Evolutionary conservation across 148 eudicot genomes (phyloP).

Genomic region (Vaccinium corymbosum): DNA sequence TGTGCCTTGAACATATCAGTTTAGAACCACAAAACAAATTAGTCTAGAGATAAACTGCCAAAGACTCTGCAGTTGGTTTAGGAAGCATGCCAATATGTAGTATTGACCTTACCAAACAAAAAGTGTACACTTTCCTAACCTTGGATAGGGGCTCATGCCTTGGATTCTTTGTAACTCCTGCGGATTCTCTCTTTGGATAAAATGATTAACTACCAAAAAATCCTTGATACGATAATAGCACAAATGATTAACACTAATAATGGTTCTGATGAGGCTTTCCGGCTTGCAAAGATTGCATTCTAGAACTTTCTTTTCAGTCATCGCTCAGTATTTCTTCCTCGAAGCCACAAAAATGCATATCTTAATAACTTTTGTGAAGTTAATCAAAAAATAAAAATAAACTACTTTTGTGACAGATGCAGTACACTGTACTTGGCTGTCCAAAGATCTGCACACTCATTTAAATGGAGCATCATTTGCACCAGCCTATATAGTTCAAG

Average conservation of each 20-base stretch:
- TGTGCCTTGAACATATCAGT: neutral
- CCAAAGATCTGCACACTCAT: neutral
- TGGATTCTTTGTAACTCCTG: too few species aligned
- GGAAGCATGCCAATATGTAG: neutral
- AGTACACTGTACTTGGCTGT: neutral
- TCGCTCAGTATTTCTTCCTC: neutral
- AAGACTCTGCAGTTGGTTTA: neutral
- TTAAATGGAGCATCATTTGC: neutral
- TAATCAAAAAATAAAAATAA: too few species aligned
- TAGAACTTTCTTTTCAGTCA: neutral
- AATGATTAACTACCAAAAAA: too few species aligned
- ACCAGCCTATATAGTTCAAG: neutral
- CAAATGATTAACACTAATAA: neutral
- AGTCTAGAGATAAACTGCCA: neutral
- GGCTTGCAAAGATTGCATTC: neutral
- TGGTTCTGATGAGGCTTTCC: neutral
- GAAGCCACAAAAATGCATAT: neutral
- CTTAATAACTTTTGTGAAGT: neutral
- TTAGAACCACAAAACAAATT: neutral
- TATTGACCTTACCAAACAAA: neutral
- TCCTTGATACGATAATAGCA: neutral
- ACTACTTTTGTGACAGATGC: neutral
- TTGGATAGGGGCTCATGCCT: neutral
- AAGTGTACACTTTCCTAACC: neutral
- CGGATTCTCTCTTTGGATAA: too few species aligned